phyloP scores from a whole-genome alignment of 345 rosid genomes.

The Eucalyptus cloeziana region DNA sequence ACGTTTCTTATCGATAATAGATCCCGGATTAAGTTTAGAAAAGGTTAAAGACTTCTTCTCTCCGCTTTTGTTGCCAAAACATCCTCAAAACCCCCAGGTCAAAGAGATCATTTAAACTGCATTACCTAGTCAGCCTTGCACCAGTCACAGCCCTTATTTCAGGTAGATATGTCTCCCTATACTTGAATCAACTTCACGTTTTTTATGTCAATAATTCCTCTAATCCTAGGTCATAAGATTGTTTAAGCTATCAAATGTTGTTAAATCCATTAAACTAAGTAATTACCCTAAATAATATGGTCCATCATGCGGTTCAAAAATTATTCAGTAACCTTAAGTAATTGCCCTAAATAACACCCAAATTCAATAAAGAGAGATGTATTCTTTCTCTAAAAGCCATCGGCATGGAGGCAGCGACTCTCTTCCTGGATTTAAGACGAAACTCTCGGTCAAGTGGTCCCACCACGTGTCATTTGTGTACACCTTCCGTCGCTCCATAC shows the following conservation, averaged over 20 bases:
- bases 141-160: not conserved
- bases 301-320: not conserved
- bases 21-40: not conserved
- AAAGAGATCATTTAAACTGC: not conserved
- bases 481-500: not conserved
- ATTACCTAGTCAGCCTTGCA: not conserved
- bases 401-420: too few species aligned
- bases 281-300: not conserved
- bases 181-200: not conserved
- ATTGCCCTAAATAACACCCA: not conserved
- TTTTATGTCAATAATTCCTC: not conserved
- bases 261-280: not conserved
- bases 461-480: not conserved
- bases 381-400: not conserved
- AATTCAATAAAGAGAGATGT: not conserved
- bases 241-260: not conserved
- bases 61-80: not conserved
- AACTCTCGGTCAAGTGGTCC: not conserved
- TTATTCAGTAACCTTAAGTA: not conserved
- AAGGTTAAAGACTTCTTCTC: not conserved
- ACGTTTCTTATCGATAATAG: not conserved
- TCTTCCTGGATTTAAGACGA: not conserved
- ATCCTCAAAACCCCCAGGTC: not conserved
- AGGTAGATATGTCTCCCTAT: not conserved
- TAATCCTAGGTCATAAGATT: not conserved